Evolutionary conservation across 1,139 yeast species (phyloP), one percentile per base, ranked within the genome.

Genomic region (Geotrichum histeridarum): DNA sequence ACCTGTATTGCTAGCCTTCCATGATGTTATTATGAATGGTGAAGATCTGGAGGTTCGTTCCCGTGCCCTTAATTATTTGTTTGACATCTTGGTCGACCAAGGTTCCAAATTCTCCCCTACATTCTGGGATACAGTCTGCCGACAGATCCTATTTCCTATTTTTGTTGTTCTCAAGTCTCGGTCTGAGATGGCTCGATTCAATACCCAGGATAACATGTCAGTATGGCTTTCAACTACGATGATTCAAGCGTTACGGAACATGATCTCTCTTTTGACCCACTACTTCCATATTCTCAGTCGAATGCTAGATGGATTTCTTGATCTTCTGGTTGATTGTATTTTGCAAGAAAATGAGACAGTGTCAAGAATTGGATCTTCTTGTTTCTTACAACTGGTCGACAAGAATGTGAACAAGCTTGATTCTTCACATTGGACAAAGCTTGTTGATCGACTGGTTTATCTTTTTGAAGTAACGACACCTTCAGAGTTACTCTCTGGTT

Each of bases 291-390:
- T 83, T 1, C 78, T 93, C 65, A 83, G 83, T 61, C 76, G 80
- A 44, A 81, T 86, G 80, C 75, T 93, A 54, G 86, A 81, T 58
- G 94, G 89, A 1, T 89, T 86, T 67, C 75, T 94, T 70, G 83
- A 82, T 42, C 76, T 94, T 55, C 72, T 94, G 54, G 83, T 83
- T 2, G 84, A 93, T 8, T 94, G 99, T 71, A 88, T 93, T 52
- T 89, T 96, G 64, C 99, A 93, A 70, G 97, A 91, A 64, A 93
- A 93, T 68, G 99, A 93, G 64, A 90, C 98, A 0, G 91, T 94
- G 63, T 95, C 98, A 0, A 79, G 95, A 64, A 90, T 91, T 61
- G 99, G 99, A 18, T 81, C 95, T 64, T 83, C 93, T 9, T 91
- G 99, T 68, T 77, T 93, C 57, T 84, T 86, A 60, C 87, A 84